Conservation (phyloP, 2,329 filamentous ascomycete species). For the Nemania serpens region DNA sequence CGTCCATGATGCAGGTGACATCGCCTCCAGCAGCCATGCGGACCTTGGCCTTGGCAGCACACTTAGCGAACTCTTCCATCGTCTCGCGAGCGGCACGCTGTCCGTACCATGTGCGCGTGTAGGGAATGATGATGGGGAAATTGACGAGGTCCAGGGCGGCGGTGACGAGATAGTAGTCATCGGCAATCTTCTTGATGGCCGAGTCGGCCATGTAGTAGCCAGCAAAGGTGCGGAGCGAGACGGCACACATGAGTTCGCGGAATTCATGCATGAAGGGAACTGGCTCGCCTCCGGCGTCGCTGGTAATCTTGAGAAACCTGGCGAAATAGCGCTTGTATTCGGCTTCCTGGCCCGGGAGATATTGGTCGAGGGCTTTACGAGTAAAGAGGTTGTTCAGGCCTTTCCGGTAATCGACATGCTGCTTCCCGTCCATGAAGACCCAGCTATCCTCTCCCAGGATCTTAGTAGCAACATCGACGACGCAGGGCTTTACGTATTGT, state of each 20-base stretch:
- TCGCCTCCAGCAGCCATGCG: conserved; percentile 88
- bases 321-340: conserved; percentile 88
- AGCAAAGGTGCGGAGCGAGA: conserved; percentile 96
- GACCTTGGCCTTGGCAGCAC: conserved; percentile 90
- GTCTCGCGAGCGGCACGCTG: conserved; percentile 96
- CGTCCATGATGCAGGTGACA: conserved; percentile 91
- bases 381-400: conserved; percentile 95
- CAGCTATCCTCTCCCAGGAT: conserved; percentile 90
- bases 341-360: conserved; percentile 90
- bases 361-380: conserved; percentile 81
- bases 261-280: conserved; percentile 89
- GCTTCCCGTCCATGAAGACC: conserved; percentile 96
- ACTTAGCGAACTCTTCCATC: conserved; percentile 84
- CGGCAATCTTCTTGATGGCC: conserved; percentile 88
- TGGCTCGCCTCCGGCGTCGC: conserved; percentile 72
- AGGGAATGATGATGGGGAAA: conserved; percentile 95
- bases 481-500: conserved; percentile 88
- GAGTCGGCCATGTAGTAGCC: conserved; percentile 93
- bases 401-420: conserved; percentile 96
- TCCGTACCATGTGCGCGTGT: conserved; percentile 94
- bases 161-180: conserved; percentile 97
- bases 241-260: conserved; percentile 91
- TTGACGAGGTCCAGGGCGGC: conserved; percentile 96
- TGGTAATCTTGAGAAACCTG: conserved; percentile 75
- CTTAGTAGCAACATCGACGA: conserved; percentile 93